Conservation (phyloP, 164 flowering plant species). For the Malania oleifera region DNA sequence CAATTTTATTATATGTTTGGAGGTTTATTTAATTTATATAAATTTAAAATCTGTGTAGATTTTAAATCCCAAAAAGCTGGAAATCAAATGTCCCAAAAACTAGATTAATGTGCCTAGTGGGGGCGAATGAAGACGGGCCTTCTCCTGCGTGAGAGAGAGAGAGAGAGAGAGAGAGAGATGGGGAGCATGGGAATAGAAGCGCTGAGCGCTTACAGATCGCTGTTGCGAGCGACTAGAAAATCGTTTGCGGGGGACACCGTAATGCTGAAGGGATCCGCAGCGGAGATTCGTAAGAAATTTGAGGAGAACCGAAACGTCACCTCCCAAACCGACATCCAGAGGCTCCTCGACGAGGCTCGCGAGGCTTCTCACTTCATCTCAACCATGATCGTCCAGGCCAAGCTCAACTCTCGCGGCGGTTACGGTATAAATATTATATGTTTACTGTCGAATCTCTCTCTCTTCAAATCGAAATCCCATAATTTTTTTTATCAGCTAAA, state of each 20-base stretch:
- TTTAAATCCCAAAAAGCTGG: no score
- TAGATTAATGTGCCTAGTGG: no score
- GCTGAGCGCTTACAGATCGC: slow-evolving; percentile 59
- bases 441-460: no score
- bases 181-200: slow-evolving; percentile 18
- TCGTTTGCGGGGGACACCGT: slow-evolving; percentile 68
- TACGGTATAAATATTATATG: no score
- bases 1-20: no score
- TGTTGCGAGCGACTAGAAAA: slow-evolving; percentile 70
- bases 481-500: not conserved
- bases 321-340: slow-evolving; percentile 49
- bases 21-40: no score
- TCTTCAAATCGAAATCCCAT: not conserved
- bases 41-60: no score
- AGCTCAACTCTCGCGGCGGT: slow-evolving; percentile 57
- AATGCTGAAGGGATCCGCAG: slow-evolving; percentile 65
- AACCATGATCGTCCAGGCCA: slow-evolving; percentile 87
- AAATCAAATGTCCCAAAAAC: no score
- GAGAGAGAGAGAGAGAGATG: slow-evolving; percentile 21
- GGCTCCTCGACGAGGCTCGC: slow-evolving; percentile 66
- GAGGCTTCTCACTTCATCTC: slow-evolving; percentile 77
- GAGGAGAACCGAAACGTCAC: slow-evolving; percentile 67
- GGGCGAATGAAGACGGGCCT: no score
- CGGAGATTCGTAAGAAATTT: slow-evolving; percentile 64
- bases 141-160: slow-evolving; percentile 13